phyloP scores from a whole-genome alignment of 495 filamentous ascomycete species.

The Saxophila tyrrhenica region DNA sequence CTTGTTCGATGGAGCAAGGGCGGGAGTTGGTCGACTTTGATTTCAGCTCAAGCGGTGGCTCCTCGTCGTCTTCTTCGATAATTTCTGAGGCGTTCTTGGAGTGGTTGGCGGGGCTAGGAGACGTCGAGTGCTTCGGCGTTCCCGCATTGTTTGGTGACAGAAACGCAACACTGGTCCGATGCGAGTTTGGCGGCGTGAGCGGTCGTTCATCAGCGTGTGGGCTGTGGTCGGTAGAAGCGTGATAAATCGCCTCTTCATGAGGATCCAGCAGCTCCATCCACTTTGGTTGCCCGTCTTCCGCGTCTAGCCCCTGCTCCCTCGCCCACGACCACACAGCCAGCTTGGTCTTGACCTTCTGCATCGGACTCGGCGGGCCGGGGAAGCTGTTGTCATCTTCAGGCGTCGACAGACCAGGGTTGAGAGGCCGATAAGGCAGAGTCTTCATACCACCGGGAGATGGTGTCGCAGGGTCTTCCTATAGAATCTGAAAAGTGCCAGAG shows the following conservation, averaged over 20 bases:
- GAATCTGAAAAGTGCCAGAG: slow-evolving; percentile 3
- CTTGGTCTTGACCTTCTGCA: slow-evolving; percentile 11
- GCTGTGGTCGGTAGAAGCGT: neutral
- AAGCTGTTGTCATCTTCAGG: neutral
- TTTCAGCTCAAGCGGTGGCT: neutral
- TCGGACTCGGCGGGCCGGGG: slow-evolving; percentile 2
- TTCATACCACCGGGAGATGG: neutral
- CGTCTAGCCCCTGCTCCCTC: slow-evolving; percentile 2
- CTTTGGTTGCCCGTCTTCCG: neutral
- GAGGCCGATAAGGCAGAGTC: neutral
- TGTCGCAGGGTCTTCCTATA: slow-evolving; percentile 4
- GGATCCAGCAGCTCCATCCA: neutral
- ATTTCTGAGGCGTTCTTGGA: neutral
- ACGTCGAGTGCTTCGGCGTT: slow-evolving; percentile 3
- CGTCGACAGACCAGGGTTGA: neutral
- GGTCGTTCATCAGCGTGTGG: neutral
- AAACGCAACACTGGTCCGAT: neutral
- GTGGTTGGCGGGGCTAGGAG: neutral
- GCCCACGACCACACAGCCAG: slow-evolving; percentile 17
- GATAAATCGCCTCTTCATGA: neutral
- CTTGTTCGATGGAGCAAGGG: neutral
- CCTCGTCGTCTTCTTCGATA: neutral
- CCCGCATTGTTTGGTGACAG: neutral
- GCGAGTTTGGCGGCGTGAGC: slow-evolving; percentile 7
- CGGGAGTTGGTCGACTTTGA: neutral